Base-by-base conservation (phyloP, 345 rosid genomes). In the Rhodamnia argentea region DNA sequence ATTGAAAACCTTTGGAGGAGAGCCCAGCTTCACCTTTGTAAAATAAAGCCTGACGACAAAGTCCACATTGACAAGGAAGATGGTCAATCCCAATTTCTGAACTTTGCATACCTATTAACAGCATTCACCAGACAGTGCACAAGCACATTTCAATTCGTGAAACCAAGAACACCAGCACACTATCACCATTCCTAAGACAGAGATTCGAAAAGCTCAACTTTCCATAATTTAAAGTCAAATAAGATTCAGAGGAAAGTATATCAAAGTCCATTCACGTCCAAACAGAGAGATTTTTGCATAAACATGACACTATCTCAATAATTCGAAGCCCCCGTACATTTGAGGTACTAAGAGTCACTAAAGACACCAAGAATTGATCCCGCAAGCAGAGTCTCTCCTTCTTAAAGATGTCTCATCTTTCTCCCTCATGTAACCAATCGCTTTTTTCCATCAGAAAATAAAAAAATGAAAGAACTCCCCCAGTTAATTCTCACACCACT, bases 1-100 rank as follows among this genome's bases (percentile, higher is more conserved):
- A 88, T 92, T 96, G 93, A 95, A 97, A 83, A 94, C 99, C 91
- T 93, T 94, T 57, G 99, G 98, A 87, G 99, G 99, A 87, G 98
- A 94, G 22, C 99, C 99, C 81, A 97, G 78, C 88, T 94, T 96
- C 90, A 97, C 98, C 93, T 94, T 95, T 22, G 99, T 97, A 88
- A 95, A 96, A 88, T 97, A 97, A 84, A 97, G 94, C 93, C 99
- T 97, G 89, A 52, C 83, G 83, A 92, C 76, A 89, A 84, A 52
- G 56, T 27, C 32, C 59, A 52, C 83, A 90, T 89, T 29, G 88
- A 88, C 47, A 95, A 90, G 85, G 92, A 87, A 86, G 94, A 93
- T 50, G 91, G 52, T 3, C 91, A 90, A 85, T 91, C 93, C 12
- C 94, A 94, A 89, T 94, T 92, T 56, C 23, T 27, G 37, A 85